phyloP scores from a whole-genome alignment of 768 basidiomycete genomes.

The Lentinula guzmanii region DNA sequence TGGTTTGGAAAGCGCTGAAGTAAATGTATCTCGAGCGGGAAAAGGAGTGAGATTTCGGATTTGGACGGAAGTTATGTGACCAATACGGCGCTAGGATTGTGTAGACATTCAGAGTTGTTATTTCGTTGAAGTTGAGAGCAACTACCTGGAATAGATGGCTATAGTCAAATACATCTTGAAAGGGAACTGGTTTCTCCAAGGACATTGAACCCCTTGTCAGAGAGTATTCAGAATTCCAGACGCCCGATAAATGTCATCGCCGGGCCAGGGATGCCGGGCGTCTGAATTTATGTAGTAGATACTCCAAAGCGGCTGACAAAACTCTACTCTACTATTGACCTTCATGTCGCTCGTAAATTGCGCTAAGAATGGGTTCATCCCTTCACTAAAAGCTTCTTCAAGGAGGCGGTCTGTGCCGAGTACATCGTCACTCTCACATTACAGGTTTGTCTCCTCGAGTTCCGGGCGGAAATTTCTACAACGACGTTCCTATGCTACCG shows the following conservation, averaged over 20 bases:
- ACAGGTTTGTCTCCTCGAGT: not conserved
- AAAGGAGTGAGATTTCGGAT: conserved; percentile 82
- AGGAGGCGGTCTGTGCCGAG: not conserved
- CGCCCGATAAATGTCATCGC: not conserved
- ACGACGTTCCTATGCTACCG: conserved; percentile 4
- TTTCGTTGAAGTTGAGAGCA: not conserved
- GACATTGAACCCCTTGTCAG: not conserved
- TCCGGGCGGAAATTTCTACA: not conserved
- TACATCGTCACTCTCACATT: not conserved
- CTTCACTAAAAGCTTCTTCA: not conserved
- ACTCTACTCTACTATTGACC: not conserved
- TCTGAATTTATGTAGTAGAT: not conserved
- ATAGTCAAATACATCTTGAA: not conserved
- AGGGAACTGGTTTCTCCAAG: not conserved
- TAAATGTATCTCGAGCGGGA: conserved; percentile 71
- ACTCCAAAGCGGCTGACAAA: not conserved
- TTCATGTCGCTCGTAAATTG: conserved; percentile 7
- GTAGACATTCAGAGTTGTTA: conserved; percentile 2
- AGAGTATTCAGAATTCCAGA: not conserved
- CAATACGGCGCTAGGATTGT: conserved; percentile 52
- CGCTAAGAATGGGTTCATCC: not conserved
- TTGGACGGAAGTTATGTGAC: conserved; percentile 69
- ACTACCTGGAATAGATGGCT: not conserved
- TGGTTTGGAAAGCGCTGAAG: conserved; percentile 68
- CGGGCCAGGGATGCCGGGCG: not conserved